These are phyloP conservation scores for Hemileccinum rubropunctum DNA, from an alignment of 768 basidiomycete genomes.

Conservation along the genomic window DNA sequence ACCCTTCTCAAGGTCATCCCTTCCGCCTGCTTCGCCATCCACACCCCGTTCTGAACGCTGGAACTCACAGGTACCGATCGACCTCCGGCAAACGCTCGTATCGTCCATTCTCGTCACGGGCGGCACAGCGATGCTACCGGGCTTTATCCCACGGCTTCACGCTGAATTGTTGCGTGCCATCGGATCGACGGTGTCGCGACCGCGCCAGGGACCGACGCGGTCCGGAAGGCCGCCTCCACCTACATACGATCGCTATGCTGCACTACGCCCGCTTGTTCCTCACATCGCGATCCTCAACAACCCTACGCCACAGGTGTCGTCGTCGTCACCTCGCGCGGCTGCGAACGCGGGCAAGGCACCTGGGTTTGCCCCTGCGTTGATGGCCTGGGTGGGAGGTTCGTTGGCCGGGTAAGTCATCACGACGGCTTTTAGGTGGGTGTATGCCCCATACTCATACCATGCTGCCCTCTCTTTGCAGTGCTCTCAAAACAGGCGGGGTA, in stretches of 20 bases:
- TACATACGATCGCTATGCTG: conserved; percentile 69
- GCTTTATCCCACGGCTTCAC: conserved; percentile 89
- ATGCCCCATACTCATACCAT: not conserved
- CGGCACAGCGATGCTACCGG: conserved; percentile 89
- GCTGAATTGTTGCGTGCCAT: conserved; percentile 68
- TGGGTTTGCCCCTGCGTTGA: conserved; percentile 74
- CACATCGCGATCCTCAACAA: conserved; percentile 86
- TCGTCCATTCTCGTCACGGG: conserved; percentile 85
- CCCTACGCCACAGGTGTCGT: conserved; percentile 55
- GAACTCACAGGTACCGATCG: conserved; percentile 69
- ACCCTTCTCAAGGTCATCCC: conserved; percentile 68
- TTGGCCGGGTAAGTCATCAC: conserved; percentile 71
- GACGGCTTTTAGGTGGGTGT: not conserved
- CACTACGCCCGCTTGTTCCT: conserved; percentile 66
- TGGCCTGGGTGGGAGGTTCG: conserved; percentile 94
- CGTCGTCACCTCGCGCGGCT: conserved; percentile 47
- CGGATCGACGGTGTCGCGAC: conserved; percentile 34
- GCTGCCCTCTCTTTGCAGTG: conserved; percentile 37
- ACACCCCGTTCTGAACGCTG: not conserved
- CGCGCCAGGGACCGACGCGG: conserved; percentile 34
- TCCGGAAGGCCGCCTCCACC: conserved; percentile 42
- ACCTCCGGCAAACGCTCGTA: conserved; percentile 81
- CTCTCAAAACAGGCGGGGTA: conserved; percentile 81
- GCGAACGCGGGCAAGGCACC: conserved; percentile 82
- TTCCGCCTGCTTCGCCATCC: not conserved